Base-by-base conservation (phyloP, 768 basidiomycete genomes). In the Candolleomyces efflorescens region DNA sequence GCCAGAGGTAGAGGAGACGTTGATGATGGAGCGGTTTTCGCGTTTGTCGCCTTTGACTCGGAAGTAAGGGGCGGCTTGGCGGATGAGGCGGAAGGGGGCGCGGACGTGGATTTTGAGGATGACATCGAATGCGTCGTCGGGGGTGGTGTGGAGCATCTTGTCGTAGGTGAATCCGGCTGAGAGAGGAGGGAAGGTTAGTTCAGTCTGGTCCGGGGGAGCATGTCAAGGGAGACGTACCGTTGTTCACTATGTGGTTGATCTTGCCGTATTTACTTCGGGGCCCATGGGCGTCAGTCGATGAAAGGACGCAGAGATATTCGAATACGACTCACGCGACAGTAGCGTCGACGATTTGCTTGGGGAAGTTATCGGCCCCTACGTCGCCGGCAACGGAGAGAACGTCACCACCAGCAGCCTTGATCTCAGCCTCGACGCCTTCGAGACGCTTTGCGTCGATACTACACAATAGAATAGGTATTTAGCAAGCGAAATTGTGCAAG, bases 171-270 rank as follows among this genome's bases (percentile, higher is more conserved):
- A 90, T 49, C 85, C 87, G 48, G 87, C 86, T 84, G 20, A 17
- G 3, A 9, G 17, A 26, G 2, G 49, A 36, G 54, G n/a, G 11
- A n/a, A 36, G 32, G 26, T 60, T 20, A 60, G 26, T 32, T 22
- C 36, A 15, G 26, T 39, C 11, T 18, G 18, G 18, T 6, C 32
- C 32, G 32, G 17, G 45, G 18, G 41, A 11, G 24, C n/a, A 44
- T 27, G 51, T 22, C 24, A 52, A 13, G 51, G 18, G 32, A n/a
- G 3, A 67, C 75, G 51, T 26, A 80, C 84, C 86, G 61, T 93
- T 93, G 73, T 92, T 92, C 32, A 93, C 78, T 54, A 93, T 89
- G 68, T 93, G 90, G 71, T 94, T 91, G 51, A 94, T 85, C 67
- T 90, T 89, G 23, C 90, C 91, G 62, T 85, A 93, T 61, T 86